Base-by-base conservation (phyloP, 257 asterid genomes). In the Petunia axillaris region DNA sequence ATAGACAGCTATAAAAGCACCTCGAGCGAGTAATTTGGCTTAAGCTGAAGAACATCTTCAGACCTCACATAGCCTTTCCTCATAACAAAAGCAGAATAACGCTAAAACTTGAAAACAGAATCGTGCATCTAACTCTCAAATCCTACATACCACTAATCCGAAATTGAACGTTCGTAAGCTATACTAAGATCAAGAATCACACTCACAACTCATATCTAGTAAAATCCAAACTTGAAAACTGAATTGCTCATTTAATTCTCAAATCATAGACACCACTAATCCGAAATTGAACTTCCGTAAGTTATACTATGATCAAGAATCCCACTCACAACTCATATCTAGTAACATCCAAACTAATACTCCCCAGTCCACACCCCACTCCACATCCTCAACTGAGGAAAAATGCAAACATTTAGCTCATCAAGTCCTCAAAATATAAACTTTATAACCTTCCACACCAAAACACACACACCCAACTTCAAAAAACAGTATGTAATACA, bases 401-500 rank as follows among this genome's bases (percentile, higher is more conserved):
- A 70, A 70, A 2, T 25, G 4, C 8, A 25, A 70, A 71, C 77
- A 13, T 14, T 48, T 48, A 25, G 40, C 43, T 48, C 77, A 71
- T 55, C 5, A 71, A 48, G 16, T 48, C 44, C 77, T 71, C 62
- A 73, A 50, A 73, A 73, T 73, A 44, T 46, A 50, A 73, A 50
- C 46, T 73, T 73, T 50, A 73, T 11, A 73, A 50, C 44, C 36
- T 57, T 50, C 13, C 62, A 73, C 5, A 44, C 78, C 13, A n/a
- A 73, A 73, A 73, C 78, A 73, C 13, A 8, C 62, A 71, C 59
- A 71, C 59, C 43, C 77, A 70, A 71, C 44, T 71, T 46, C 5
- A 4, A 71, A 11, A 46, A 48, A 8, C 35, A 71, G 60, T 71
- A 9, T 48, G 13, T 43, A 48, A 25, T 48, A 52, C 1, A 52